Percentiles rank a stretch among this genome's conserved stretches.
Evolutionary conservation across 1,284 basidiomycete species (phyloP).

Genomic region (Earliella scabrosa): DNA sequence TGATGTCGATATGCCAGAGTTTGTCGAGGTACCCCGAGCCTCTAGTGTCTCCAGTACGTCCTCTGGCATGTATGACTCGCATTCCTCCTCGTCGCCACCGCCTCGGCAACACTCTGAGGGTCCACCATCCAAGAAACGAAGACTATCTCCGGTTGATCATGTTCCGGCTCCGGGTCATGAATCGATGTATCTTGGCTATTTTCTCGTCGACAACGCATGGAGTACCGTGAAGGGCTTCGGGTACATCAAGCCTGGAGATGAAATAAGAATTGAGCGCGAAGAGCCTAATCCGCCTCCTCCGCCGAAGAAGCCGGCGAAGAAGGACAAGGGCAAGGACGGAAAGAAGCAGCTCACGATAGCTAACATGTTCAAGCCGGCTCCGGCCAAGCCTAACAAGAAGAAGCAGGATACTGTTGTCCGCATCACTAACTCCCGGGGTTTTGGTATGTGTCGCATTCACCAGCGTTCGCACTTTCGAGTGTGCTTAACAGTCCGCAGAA

Average conservation of each 20-base stretch:
- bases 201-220: constrained; percentile 80
- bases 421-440: constrained; percentile 64
- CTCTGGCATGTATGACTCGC: constrained; percentile 28
- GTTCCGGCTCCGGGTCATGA: constrained; percentile 10
- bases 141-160: constrained; percentile 34
- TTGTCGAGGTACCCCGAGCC: constrained; percentile 36
- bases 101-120: constrained; percentile 10
- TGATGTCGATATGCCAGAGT: constrained; percentile 40
- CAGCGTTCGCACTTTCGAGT: not conserved
- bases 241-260: constrained; percentile 69
- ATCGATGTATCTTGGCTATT: constrained; percentile 63
- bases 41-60: constrained; percentile 47
- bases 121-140: constrained; percentile 52
- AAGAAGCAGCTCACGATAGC: constrained; percentile 70
- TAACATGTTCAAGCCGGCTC: constrained; percentile 65
- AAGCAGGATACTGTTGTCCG: constrained; percentile 71
- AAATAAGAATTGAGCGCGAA: constrained; percentile 61
- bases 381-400: constrained; percentile 52
- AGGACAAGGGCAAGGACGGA: constrained; percentile 40
- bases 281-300: constrained; percentile 35
- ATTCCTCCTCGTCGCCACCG: constrained; percentile 33
- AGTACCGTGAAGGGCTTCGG: constrained; percentile 76
- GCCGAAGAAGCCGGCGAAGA: constrained; percentile 24
- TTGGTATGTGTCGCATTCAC: constrained; percentile 48
- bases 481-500: constrained; percentile 43